Base-by-base conservation (phyloP, 129 eudicot species). In the Dittrichia graveolens region DNA sequence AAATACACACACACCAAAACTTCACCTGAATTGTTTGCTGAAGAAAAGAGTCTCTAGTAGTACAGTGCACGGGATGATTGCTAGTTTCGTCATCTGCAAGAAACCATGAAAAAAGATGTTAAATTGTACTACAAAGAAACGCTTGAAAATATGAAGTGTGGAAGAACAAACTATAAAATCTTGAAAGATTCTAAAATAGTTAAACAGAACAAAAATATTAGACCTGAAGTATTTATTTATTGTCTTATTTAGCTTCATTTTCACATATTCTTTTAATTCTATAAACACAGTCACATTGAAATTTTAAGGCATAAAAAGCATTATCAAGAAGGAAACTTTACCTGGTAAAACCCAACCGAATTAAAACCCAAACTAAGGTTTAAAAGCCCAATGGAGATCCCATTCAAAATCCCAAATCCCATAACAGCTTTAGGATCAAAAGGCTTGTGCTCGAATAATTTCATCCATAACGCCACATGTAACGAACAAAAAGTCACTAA, bases 331-430 rank as follows among this genome's bases (percentile, higher is more conserved):
- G 57, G 40, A 71, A 35, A 1, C 62, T 72, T 8, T 3, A 90
- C 96, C 95, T 91, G 97, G 60, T 94, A 94, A 80, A 94, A 94
- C 9, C 99, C 99, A 53, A 94, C 86, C 78, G 99, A 94, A 79
- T 94, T 94, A 62, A 94, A 94, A 8, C 99, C 99, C 18, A 94
- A 81, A 82, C 99, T 94, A 70, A 94, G 65, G 61, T 94, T 94
- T 64, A 94, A 94, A 76, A 94, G 79, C 58, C 99, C 99, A 58
- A 94, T 94, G 12, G 99, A 94, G 37, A 88, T 79, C 2, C 99
- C 99, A 76, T 94, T 94, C 11, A 94, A 77, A 7, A 94, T 83
- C 48, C 97, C 99, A 57, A 94, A 94, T 6, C 86, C 75, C 54
- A 90, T 78, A 3, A 90, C 89, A 7, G 99, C 86, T 84, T 88